Evolutionary conservation across 192 early-diverging fungal species (phyloP), one percentile per base, ranked within the genome.

Genomic region (Mortierella hygrophila): DNA sequence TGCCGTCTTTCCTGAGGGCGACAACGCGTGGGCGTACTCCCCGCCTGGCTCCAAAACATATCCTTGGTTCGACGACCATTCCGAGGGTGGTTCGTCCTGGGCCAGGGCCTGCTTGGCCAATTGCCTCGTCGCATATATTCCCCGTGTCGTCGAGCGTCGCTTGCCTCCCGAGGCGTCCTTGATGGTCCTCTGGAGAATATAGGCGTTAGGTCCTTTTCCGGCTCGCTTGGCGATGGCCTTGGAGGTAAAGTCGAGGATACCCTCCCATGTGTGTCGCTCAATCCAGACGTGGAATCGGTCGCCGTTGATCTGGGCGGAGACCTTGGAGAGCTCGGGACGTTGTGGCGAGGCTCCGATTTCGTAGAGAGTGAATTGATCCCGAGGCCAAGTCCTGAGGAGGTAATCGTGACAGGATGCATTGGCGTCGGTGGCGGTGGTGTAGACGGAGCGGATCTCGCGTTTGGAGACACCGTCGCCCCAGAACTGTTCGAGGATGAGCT

Each of bases 391-490:
- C 47, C 79, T 68, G n/a, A 86, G 63, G 20, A 86, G 76, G 76
- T 86, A 86, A 38, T 86, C 84, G 4, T 78, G 79, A 23, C 84
- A 86, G 32, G 84, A 79, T 8, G 79, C 72, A 26, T 86, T 86
- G 46, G 84, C 84, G 69, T 86, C 84, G 40, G n/a, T 41, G 9
- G 74, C 75, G 4, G 79, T 74, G n/a, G 84, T 81, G 54, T 74
- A 86, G 75, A 86, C 84, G 21, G 84, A 78, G n/a, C 84, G 84
- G 41, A 86, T 86, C 72, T 86, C 84, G 29, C 84, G 84, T 70
- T 86, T 86, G 11, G 84, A 86, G 20, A 86, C 78, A n/a, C 84
- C 84, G 38, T 86, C 84, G 23, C 84, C 84, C 84, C 84, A 86
- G 72, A 86, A 86, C n/a, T 86, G 84, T 20, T 86, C 84, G 18